Conservation (phyloP, 208 protist genomes). For the Naegleria fowleri region DNA sequence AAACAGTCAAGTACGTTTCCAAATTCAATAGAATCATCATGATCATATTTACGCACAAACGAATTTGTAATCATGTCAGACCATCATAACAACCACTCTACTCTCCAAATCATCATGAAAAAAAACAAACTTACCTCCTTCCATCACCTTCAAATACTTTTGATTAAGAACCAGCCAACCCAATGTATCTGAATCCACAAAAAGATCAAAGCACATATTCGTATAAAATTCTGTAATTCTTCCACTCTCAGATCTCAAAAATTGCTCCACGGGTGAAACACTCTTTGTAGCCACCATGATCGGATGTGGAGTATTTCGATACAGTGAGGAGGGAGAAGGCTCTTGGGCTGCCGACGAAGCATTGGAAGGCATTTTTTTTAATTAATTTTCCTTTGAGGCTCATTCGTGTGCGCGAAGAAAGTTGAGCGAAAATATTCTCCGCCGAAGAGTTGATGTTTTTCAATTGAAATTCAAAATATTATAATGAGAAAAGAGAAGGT, state of each 20-base stretch:
- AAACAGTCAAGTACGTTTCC: not conserved
- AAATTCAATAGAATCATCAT: too few species aligned
- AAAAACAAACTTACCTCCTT: not conserved
- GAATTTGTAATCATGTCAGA: too few species aligned
- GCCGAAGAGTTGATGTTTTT: too few species aligned
- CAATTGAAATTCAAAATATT: too few species aligned
- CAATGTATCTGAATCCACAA: not conserved
- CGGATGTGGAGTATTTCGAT: not conserved
- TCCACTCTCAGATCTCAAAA: not conserved
- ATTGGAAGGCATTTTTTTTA: too few species aligned
- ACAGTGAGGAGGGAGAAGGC: not conserved
- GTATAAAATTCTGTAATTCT: not conserved
- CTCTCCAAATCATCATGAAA: too few species aligned
- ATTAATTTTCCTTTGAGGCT: too few species aligned
- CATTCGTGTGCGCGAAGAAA: too few species aligned
- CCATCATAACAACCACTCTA: not conserved
- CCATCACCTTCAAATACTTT: not conserved
- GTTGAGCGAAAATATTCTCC: too few species aligned
- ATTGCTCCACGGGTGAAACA: not conserved
- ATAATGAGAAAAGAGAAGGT: too few species aligned
- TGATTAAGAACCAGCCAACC: not conserved
- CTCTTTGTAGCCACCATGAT: not conserved
- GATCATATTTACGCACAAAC: too few species aligned
- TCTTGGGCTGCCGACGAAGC: not conserved
- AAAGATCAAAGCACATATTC: not conserved